Conservation (phyloP, 164 flowering plant genomes). For the Dillenia turbinata region DNA sequence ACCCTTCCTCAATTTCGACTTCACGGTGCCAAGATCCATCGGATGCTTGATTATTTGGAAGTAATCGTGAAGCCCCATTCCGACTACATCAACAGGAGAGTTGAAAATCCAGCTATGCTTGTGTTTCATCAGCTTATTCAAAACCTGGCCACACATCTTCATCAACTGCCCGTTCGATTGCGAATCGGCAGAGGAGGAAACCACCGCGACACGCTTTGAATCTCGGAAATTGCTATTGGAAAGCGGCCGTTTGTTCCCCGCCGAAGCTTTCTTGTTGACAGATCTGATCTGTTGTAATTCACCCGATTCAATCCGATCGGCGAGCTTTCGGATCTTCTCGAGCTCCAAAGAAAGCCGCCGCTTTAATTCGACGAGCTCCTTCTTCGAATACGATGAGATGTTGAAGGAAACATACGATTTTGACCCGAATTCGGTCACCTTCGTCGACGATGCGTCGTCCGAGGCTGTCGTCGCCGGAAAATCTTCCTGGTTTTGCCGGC, state of each 20-base stretch:
- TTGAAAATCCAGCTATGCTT: slow-evolving; percentile 63
- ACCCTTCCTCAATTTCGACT: slow-evolving; percentile 38
- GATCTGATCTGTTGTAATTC: slow-evolving; percentile 30
- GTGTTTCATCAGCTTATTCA: slow-evolving; percentile 65
- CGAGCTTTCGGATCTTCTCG: slow-evolving; percentile 45
- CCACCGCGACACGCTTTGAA: slow-evolving; percentile 26
- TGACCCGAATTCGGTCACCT: not conserved
- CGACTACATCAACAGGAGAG: slow-evolving; percentile 61
- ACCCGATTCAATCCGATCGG: slow-evolving; percentile 46
- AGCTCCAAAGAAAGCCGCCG: slow-evolving; percentile 47
- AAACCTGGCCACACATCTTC: slow-evolving; percentile 55
- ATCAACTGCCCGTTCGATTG: slow-evolving; percentile 7
- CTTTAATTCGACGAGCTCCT: slow-evolving; percentile 50
- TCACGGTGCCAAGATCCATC: slow-evolving; percentile 92
- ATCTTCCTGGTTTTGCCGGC: not conserved
- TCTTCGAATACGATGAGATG: slow-evolving; percentile 32
- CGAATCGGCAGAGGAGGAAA: slow-evolving; percentile 5
- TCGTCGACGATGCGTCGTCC: not conserved
- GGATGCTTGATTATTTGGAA: slow-evolving; percentile 58
- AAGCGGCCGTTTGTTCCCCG: slow-evolving; percentile 44
- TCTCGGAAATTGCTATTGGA: slow-evolving; percentile 16
- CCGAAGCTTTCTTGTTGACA: slow-evolving; percentile 34
- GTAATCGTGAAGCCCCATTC: slow-evolving; percentile 73
- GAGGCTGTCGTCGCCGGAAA: not conserved
- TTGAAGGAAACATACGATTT: slow-evolving; percentile 27